A percentile compares a stretch with the other conserved stretches of the same genome.
phyloP scores from a whole-genome alignment of 1,284 basidiomycete genomes.

The Rhodotorula sp. region DNA sequence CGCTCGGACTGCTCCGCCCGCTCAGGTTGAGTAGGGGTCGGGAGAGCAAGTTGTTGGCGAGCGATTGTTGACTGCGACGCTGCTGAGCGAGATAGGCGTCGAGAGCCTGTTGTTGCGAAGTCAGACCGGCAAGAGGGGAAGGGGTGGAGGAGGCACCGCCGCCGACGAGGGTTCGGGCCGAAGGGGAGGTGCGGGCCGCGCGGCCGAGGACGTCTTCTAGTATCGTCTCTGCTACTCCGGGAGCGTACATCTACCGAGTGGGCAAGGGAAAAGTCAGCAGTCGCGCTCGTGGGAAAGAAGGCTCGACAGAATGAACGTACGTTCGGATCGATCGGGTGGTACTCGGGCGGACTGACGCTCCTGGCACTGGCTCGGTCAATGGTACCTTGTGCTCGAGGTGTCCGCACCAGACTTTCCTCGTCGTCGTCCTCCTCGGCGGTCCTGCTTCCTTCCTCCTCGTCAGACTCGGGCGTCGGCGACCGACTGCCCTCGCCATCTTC shows the following conservation, averaged over 20 bases:
- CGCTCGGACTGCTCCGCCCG: background rate
- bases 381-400: background rate
- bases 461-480: background rate
- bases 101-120: constrained; percentile 11
- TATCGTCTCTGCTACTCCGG: constrained; percentile 42
- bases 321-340: constrained; percentile 43
- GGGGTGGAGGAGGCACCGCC: background rate
- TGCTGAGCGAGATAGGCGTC: constrained; percentile 8
- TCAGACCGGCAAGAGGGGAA: background rate
- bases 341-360: constrained; percentile 39
- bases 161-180: too few species aligned
- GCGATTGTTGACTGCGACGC: background rate
- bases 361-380: constrained; percentile 1
- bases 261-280: too few species aligned
- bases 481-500: constrained; percentile 1
- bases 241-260: constrained; percentile 37
- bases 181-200: background rate
- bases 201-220: constrained; percentile 37
- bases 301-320: constrained; percentile 23
- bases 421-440: background rate
- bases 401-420: background rate
- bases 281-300: too few species aligned
- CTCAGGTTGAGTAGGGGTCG: background rate
- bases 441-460: background rate
- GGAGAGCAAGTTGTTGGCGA: background rate